Evolutionary conservation across 495 filamentous ascomycete genomes (phyloP), one percentile per base, ranked within the genome.

Genomic region (Hyaloscypha hepaticicola): DNA sequence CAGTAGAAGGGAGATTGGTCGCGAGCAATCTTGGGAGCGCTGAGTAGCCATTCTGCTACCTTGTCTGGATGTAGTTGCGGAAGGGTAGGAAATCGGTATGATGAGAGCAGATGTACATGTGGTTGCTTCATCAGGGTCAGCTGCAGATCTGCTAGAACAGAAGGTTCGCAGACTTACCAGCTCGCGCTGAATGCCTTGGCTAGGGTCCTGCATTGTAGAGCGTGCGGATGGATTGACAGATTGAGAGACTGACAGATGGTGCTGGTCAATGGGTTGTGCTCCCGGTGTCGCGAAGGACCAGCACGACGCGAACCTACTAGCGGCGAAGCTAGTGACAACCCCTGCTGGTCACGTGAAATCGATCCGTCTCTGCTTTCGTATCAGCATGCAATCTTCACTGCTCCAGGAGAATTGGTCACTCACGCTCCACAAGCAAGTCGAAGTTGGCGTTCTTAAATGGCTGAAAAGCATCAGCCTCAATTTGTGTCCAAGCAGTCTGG

Each of bases 61-160:
- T 91, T 87, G 26, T 87, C 80, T 14, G 88, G 80, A 60, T 87
- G 84, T 63, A 94, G 77, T 65, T 81, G 77, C 29, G 85, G 83
- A 74, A 88, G 83, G 50, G 81, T 72, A 1, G 93, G 87, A 73
- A 89, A 96, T 71, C 85, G 81, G 70, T 87, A 86, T 26, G 85
- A 86, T 56, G 91, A 96, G 16, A 96, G 77, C 38, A 96, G 83
- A 70, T 97, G 93, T 70, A 96, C 87, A 76, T 97, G 93, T 14
- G 88, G 88, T 72, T 95, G 83, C 91, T 93, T 53, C 27, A 58
- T 41, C n/a, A n/a, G 21, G 21, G 45, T 57, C 22, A 64, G 52
- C 59, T 28, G 21, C 5, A 22, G 48, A 26, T 26, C 24, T 11
- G 24, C 26, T 22, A 2, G 24, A 8, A 45, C 19, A 21, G 16